Evolutionary conservation across 2,329 filamentous ascomycete species (phyloP).

Genomic region (Ophiocordyceps camponoti-rufipedis): DNA sequence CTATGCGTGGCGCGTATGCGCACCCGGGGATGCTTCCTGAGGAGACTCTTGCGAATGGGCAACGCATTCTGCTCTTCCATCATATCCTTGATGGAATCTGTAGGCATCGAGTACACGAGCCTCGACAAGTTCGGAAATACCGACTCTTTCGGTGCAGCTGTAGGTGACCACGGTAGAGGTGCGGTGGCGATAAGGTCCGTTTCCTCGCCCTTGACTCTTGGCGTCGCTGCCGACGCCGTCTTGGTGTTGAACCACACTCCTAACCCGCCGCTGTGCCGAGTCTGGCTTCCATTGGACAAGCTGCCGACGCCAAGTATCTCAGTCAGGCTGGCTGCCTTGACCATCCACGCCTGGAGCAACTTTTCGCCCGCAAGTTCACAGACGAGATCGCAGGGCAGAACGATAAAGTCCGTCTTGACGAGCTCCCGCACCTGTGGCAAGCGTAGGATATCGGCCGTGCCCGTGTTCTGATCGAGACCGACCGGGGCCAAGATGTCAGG

Average conservation of each 20-base stretch:
- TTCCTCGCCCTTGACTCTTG: constrained; percentile 68
- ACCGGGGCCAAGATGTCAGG: constrained; percentile 61
- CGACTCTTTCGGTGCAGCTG: constrained; percentile 30
- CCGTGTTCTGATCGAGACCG: constrained; percentile 64
- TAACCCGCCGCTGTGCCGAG: constrained; percentile 52
- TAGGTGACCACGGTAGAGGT: constrained; percentile 39
- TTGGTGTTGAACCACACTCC: constrained; percentile 87
- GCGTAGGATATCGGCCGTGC: constrained; percentile 75
- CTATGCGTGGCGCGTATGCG: constrained; percentile 70
- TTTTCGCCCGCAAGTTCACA: constrained; percentile 75
- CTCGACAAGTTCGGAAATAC: constrained; percentile 53
- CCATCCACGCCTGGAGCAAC: constrained; percentile 83
- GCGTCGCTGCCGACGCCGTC: constrained; percentile 37
- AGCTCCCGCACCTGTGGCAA: constrained; percentile 64
- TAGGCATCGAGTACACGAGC: constrained; percentile 72
- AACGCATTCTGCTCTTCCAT: constrained; percentile 57
- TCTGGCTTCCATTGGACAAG: constrained; percentile 18
- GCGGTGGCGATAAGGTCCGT: constrained; percentile 80
- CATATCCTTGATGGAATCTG: constrained; percentile 72
- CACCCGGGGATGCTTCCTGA: constrained; percentile 56
- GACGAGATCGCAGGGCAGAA: constrained; percentile 84
- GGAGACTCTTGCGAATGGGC: constrained; percentile 56
- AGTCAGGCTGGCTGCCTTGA: constrained; percentile 53
- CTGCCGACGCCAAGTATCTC: constrained; percentile 33
- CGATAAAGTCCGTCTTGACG: constrained; percentile 71